Percentiles rank a stretch among this genome's conserved stretches.
phyloP scores from a whole-genome alignment of 805 yeast species.

The Yamadazyma olivae region DNA sequence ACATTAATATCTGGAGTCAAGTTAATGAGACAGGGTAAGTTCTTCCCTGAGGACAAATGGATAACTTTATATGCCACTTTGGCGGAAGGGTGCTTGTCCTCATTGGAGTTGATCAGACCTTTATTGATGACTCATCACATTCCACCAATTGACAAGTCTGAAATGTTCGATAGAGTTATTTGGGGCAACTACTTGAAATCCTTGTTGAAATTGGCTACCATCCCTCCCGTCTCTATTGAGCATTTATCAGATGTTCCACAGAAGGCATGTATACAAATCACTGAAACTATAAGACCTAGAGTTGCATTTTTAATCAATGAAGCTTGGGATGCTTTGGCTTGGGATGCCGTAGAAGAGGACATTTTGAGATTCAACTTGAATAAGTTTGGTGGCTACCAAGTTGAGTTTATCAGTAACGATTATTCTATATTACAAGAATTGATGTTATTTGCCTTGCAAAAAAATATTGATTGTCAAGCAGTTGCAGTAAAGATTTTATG shows the following conservation, averaged over 20 bases:
- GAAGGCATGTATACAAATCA: conserved; percentile 61
- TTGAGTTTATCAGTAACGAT: conserved; percentile 54
- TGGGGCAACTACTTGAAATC: conserved; percentile 70
- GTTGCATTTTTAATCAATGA: conserved; percentile 53
- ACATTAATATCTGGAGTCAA: conserved; percentile 49
- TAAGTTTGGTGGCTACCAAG: conserved; percentile 70
- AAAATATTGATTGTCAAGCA: conserved; percentile 55
- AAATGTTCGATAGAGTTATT: conserved; percentile 52
- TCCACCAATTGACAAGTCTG: conserved; percentile 51
- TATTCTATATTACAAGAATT: conserved; percentile 62
- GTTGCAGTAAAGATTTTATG: conserved; percentile 67
- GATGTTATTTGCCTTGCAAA: conserved; percentile 65
- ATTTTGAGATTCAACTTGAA: conserved; percentile 54
- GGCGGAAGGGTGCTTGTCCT: conserved; percentile 52
- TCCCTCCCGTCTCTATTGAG: conserved; percentile 68
- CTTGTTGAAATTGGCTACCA: conserved; percentile 54
- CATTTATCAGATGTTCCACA: conserved; percentile 71
- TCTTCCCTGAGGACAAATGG: conserved; percentile 73
- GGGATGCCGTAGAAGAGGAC: conserved; percentile 58
- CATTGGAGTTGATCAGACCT: conserved; percentile 52
- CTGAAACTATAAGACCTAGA: conserved; percentile 61
- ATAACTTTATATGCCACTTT: conserved; percentile 60
- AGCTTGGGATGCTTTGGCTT: conserved; percentile 75
- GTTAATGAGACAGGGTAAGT: conserved; percentile 49
- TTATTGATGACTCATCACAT: conserved; percentile 47